Percentiles rank a stretch among this genome's conserved stretches.
Conservation (phyloP, 176 grass and related monocot genomes). For the Carex littledalei region DNA sequence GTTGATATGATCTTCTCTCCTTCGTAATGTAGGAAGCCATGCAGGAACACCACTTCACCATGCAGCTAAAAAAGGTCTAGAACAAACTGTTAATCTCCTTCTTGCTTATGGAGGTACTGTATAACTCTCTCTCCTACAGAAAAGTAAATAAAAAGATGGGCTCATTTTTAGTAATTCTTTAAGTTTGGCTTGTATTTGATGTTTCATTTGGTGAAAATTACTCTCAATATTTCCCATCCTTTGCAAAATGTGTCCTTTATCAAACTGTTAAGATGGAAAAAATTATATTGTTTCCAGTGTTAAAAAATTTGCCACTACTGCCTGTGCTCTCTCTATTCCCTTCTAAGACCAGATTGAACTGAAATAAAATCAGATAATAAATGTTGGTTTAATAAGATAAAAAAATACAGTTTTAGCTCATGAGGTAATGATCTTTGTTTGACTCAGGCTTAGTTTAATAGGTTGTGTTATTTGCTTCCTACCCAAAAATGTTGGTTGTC, state of each 20-base stretch:
- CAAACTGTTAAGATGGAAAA: not conserved
- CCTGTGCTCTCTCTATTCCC: not conserved
- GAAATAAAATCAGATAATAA: not conserved
- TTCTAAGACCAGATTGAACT: not conserved
- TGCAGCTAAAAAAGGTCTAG: conserved; percentile 87
- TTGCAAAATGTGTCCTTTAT: not conserved
- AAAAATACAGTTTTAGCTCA: not conserved
- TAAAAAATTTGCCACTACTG: not conserved
- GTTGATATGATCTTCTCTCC: not conserved
- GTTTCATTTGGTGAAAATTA: not conserved
- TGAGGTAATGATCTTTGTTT: not conserved
- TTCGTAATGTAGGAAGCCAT: conserved; percentile 42
- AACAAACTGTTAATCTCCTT: conserved; percentile 71
- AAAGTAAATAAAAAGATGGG: not conserved
- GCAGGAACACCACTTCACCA: conserved; percentile 87
- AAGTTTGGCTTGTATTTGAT: not conserved
- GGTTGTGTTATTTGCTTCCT: not conserved
- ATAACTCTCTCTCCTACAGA: not conserved
- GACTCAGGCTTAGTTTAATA: not conserved
- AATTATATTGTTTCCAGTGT: not conserved
- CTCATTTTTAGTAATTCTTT: not conserved
- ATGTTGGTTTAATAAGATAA: not conserved
- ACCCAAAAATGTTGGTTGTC: not conserved
- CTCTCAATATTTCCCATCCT: not conserved
- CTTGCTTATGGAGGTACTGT: conserved; percentile 73